phyloP scores from a whole-genome alignment of 208 protist genomes.

The Crithidia sp. region DNA sequence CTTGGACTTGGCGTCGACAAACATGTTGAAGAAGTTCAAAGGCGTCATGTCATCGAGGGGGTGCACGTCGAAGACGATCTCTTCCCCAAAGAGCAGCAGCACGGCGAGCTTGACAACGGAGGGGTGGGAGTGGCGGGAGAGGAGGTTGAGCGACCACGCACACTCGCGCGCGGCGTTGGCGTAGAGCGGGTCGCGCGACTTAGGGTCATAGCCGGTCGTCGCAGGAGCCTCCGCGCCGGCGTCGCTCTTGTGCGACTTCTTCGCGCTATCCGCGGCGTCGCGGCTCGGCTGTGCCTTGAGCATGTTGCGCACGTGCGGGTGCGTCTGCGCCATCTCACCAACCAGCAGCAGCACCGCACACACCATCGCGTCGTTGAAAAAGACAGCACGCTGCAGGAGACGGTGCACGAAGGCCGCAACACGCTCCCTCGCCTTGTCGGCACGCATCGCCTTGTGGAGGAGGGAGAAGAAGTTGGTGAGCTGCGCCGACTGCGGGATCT shows the following conservation, averaged over 20 bases:
- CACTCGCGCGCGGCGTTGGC: slow-evolving; percentile 72
- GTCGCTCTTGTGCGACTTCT: background rate
- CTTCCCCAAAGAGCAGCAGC: slow-evolving; percentile 84
- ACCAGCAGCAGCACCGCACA: slow-evolving; percentile 91
- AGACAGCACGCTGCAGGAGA: slow-evolving; percentile 86
- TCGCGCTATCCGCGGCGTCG: background rate
- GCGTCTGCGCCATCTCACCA: slow-evolving; percentile 79
- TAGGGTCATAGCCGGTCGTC: slow-evolving; percentile 73
- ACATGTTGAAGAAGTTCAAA: slow-evolving; percentile 90
- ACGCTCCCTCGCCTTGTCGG: slow-evolving; percentile 83
- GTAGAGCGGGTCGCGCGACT: slow-evolving; percentile 88
- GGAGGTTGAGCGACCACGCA: slow-evolving; percentile 80
- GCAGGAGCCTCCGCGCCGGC: background rate
- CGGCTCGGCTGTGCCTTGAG: slow-evolving; percentile 20
- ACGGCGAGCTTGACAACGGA: slow-evolving; percentile 90
- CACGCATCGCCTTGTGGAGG: slow-evolving; percentile 88
- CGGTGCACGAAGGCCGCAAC: slow-evolving; percentile 91
- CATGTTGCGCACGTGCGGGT: slow-evolving; percentile 53
- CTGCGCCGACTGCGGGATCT: slow-evolving; percentile 87
- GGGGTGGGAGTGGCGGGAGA: slow-evolving; percentile 88
- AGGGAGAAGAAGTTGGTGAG: slow-evolving; percentile 91
- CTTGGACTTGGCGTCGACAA: slow-evolving; percentile 89
- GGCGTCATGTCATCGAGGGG: slow-evolving; percentile 91
- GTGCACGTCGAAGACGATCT: slow-evolving; percentile 88
- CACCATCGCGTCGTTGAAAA: slow-evolving; percentile 85